Evolutionary conservation across 2,329 filamentous ascomycete species (phyloP), one percentile per base, ranked within the genome.

Genomic region (Colletotrichum sansevieriae): DNA sequence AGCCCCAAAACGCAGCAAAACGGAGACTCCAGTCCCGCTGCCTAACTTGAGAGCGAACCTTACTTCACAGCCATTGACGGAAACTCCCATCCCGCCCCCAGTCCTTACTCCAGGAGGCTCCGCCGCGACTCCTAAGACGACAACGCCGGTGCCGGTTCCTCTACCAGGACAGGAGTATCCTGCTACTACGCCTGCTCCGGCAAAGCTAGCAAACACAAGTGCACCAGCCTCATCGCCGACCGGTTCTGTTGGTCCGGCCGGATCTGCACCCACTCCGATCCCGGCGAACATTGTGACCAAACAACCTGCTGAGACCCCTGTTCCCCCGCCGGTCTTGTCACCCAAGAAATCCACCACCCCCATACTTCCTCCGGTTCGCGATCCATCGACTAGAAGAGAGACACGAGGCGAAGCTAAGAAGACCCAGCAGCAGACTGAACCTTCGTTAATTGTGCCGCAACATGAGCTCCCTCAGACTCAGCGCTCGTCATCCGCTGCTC

Each of bases 21-120:
- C 83, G 25, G 87, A 88, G 75, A 88, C 87, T 13, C 87, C 86
- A 11, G 81, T 88, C 35, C 85, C 84, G 56, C 82, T 82, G 47
- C 82, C 82, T 13, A 77, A 80, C 29, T 80, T 81, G 72, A 77
- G 71, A 73, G 73, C 74, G 74, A 78, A 76, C 64, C 61, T 73
- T 43, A 39, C 37, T 20, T 59, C 68, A 3, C 71, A 74, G 35
- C 54, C 62, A 8, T 39, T 65, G 22, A 44, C 64, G 3, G 68
- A 71, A 37, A 71, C 72, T 43, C 64, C 71, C 9, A 63, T 70
- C 46, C 57, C 59, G 37, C 68, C 72, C 20, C 77, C 79, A 11
- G 78, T 81, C 43, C 75, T 81, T 54, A 75, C 78, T 20, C 74
- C 78, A 25, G 72, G 68, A 37, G 63, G 71, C 25, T 65, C 72